These are phyloP conservation scores for Dioscorea zingiberensis DNA, from an alignment of 106 monocot species.

Conservation along the genomic window DNA sequence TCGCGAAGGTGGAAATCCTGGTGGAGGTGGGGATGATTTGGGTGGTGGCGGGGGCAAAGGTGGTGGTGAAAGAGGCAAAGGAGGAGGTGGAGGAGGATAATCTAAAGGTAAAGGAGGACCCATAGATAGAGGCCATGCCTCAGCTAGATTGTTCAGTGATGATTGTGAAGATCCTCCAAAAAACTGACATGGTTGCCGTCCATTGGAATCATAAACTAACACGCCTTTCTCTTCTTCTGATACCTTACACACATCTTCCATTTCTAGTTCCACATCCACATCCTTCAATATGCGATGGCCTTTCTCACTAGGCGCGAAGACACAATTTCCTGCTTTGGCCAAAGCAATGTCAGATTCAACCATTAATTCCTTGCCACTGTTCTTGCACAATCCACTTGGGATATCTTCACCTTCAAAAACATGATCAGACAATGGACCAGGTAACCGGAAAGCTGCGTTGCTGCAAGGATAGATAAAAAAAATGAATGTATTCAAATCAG, in stretches of 20 bases:
- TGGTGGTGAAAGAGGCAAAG: constrained; percentile 30
- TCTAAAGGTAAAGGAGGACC: constrained; percentile 50
- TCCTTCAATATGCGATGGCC: constrained; percentile 31
- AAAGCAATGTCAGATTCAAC: constrained; percentile 18
- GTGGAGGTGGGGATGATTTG: constrained; percentile 31
- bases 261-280: constrained; percentile 64
- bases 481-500: constrained; percentile 4
- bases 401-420: constrained; percentile 82
- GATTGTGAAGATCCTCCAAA: constrained; percentile 11
- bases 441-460: constrained; percentile 69
- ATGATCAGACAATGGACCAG: constrained; percentile 48
- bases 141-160: constrained; percentile 16
- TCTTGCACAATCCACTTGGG: constrained; percentile 22
- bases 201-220: constrained; percentile 9
- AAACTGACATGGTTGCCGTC: constrained; percentile 1
- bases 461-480: constrained; percentile 30
- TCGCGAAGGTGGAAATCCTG: constrained; percentile 23
- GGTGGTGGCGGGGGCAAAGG: constrained; percentile 27
- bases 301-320: constrained; percentile 24
- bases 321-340: constrained; percentile 26
- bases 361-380: constrained; percentile 17
- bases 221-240: constrained; percentile 27
- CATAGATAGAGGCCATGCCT: constrained; percentile 27
- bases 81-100: constrained; percentile 35
- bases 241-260: constrained; percentile 56